Percentiles rank a stretch among this genome's conserved stretches.
phyloP scores from a whole-genome alignment of 495 filamentous ascomycete genomes.

The Trichoderma gamsii region DNA sequence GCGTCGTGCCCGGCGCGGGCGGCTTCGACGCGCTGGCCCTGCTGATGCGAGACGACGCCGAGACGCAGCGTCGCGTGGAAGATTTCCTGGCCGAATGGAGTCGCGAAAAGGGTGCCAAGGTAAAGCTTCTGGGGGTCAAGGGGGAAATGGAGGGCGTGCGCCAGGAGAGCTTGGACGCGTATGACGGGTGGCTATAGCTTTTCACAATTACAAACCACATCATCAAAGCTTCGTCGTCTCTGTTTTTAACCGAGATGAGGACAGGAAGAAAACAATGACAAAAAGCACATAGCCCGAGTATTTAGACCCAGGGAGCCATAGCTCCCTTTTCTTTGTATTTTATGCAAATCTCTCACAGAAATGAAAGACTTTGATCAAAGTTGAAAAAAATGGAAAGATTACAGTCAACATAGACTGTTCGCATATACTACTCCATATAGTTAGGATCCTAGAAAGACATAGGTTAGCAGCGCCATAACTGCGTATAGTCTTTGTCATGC shows the following conservation, averaged over 20 bases:
- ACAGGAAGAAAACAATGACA: too few relatives aligned
- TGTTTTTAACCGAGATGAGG: too few relatives aligned
- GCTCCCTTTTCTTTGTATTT: too few relatives aligned
- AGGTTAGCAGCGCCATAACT: neutral
- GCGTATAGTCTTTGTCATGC: neutral
- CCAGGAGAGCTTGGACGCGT: slow-evolving; percentile 55
- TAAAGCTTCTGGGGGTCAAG: slow-evolving; percentile 70
- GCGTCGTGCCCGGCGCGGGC: slow-evolving; percentile 90
- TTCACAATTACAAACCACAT: neutral
- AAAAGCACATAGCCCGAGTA: too few relatives aligned
- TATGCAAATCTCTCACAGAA: too few relatives aligned
- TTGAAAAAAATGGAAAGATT: too few relatives aligned
- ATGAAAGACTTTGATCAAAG: too few relatives aligned
- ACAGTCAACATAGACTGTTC: too few relatives aligned
- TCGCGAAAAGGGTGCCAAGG: slow-evolving; percentile 58
- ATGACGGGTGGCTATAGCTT: slow-evolving; percentile 54
- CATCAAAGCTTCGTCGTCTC: too few relatives aligned
- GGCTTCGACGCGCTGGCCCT: slow-evolving; percentile 89
- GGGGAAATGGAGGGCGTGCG: slow-evolving; percentile 84
- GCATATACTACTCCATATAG: too few relatives aligned
- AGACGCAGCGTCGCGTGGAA: slow-evolving; percentile 57
- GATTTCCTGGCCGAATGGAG: slow-evolving; percentile 61
- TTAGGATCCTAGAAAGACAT: too few relatives aligned
- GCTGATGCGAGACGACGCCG: slow-evolving; percentile 65
- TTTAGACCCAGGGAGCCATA: too few relatives aligned